Evolutionary conservation across 2,329 filamentous ascomycete species (phyloP), one percentile per base, ranked within the genome.

Genomic region (Aspergillus arachidicola): DNA sequence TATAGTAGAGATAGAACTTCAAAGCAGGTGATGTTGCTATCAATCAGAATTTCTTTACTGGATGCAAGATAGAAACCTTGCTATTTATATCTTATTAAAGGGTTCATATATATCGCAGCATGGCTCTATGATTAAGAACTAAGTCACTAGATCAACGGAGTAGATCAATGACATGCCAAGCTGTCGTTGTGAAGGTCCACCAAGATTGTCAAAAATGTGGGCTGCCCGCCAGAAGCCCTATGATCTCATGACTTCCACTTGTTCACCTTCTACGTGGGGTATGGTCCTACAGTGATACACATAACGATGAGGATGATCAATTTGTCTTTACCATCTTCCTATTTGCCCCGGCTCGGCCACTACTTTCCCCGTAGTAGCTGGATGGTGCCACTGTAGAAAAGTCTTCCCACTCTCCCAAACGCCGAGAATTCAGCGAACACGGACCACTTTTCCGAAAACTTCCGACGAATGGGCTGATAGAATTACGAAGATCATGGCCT

Each of bases 381-480:
- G 21, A 32, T 51, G 48, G 48, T 32, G 48, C 48, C 48, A 51
- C 48, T 51, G 28, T 12, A n/a, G 11, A 26, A 6, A 28, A 19
- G 9, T 32, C 48, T 58, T 58, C 32, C 41, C 51, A 55, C 34
- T 19, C 51, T 16, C 21, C 0, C 14, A 34, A 55, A 36, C 30
- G 32, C 51, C 51, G 51, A 55, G 51, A 26, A 55, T 55, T 38
- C n/a, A 6, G 34, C n/a, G 51, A 38, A 38, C 34, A 36, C 51
- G 34, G 32, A 38, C 28, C 19, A 23, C 19, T 36, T 16, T 55
- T 10, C 51, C 51, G 30, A 38, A 9, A 36, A 11, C 3, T 55
- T 19, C 51, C 51, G 51, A 55, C 51, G 7, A 38, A 55, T 55
- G 51, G 51, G 51, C 51, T 38, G 51, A 55, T 23, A n/a, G 19